Evolutionary conservation across 2,329 filamentous ascomycete genomes (phyloP), one percentile per base, ranked within the genome.

Genomic region (Fusarium robinianum): DNA sequence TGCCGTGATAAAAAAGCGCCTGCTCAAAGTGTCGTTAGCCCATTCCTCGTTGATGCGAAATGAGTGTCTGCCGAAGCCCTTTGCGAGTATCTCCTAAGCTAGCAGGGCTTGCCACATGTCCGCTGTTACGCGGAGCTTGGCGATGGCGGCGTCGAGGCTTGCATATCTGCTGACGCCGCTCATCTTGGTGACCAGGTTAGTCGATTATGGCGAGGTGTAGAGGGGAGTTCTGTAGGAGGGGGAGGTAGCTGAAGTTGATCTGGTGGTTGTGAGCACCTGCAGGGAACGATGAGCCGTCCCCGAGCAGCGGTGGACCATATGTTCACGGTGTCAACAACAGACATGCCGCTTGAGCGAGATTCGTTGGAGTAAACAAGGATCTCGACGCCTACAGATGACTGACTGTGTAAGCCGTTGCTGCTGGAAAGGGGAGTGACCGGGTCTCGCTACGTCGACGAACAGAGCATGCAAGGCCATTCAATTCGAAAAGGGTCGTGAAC

Each of bases 91-190:
- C 58, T 89, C 85, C 61, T 89, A 85, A 15, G 84, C 85, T 2
- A 84, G 88, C 44, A 87, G 85, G 15, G 85, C 84, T 63, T 90
- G 86, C 85, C 86, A 88, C 42, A 89, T 75, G 64, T 88, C 88
- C 16, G 84, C 86, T 14, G 84, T 78, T 78, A 87, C 87, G 40
- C 84, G 77, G 55, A 87, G 85, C 62, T 90, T 90, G 55, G 78
- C 76, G 36, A 87, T 76, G 2, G 85, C 85, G 12, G 79, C 78
- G 18, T 84, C 77, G 12, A 88, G 62, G 8, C 73, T 81, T 5
- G 66, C 62, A 42, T 71, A 68, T 0, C 61, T 22, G 57, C 62
- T 65, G 84, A 84, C 36, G 78, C 74, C 50, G 78, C 73, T 45
- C 75, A 72, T 85, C 54, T 79, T 83, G 9, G 82, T 85, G 3